Evolutionary conservation across 306 rosid species (phyloP).

Genomic region (Trifolium repens): DNA sequence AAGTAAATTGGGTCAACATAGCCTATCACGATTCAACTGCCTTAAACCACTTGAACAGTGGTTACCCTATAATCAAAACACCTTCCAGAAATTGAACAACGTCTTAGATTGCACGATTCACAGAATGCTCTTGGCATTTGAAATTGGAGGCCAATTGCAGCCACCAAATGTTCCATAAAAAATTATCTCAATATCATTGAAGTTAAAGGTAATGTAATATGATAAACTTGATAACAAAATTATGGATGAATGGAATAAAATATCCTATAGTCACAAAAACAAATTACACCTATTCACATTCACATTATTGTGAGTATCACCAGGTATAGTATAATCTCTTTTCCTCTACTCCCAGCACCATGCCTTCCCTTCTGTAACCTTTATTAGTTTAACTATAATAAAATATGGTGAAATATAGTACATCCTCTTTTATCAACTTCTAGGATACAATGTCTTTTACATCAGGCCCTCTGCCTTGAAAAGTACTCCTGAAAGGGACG

Average conservation of each 20-base stretch:
- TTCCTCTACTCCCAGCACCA: slow-evolving; percentile 42
- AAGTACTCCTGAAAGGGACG: slow-evolving; percentile 42
- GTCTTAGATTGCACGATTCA: too few relatives aligned
- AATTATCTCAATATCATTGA: slow-evolving; percentile 33
- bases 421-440: slow-evolving; percentile 37
- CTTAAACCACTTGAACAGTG: too few relatives aligned
- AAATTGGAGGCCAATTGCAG: slow-evolving; percentile 44
- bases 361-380: slow-evolving; percentile 41
- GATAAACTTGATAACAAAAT: slow-evolving; percentile 42
- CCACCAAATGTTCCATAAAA: slow-evolving; percentile 35
- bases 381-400: slow-evolving; percentile 55
- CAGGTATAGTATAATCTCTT: slow-evolving; percentile 55
- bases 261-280: slow-evolving; percentile 51
- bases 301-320: slow-evolving; percentile 54
- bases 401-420: slow-evolving; percentile 43
- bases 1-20: too few relatives aligned
- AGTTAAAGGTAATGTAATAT: slow-evolving; percentile 4
- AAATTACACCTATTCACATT: slow-evolving; percentile 81
- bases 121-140: not conserved
- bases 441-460: slow-evolving; percentile 26
- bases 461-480: slow-evolving; percentile 38
- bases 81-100: too few relatives aligned
- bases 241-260: slow-evolving; percentile 65
- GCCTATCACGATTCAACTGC: too few relatives aligned
- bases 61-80: too few relatives aligned